Percentiles rank a stretch among this genome's conserved stretches.
These are phyloP conservation scores for Angomonas desouzai DNA, from an alignment of 208 protist genomes.

Conservation along the genomic window DNA sequence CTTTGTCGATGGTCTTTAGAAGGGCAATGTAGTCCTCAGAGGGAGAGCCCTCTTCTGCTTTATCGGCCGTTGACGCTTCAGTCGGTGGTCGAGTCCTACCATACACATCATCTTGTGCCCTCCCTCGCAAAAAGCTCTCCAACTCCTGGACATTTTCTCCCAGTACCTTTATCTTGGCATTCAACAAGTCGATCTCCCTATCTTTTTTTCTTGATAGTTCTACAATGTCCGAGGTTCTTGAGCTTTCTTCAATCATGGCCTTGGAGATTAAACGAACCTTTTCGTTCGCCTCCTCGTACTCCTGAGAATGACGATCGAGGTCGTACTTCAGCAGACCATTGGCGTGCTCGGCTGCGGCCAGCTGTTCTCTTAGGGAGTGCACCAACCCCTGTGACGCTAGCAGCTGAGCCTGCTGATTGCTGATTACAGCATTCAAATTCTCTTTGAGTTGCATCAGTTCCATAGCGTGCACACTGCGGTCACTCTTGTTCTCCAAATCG, in stretches of 20 bases:
- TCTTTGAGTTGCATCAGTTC: constrained; percentile 77
- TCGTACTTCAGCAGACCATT: constrained; percentile 45
- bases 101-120: constrained; percentile 23
- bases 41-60: not conserved
- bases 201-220: constrained; percentile 35
- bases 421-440: constrained; percentile 71
- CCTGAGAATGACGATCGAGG: constrained; percentile 43
- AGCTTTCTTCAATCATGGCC: constrained; percentile 71
- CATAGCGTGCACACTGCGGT: constrained; percentile 68
- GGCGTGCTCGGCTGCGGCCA: constrained; percentile 63
- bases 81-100: not conserved
- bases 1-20: not conserved
- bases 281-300: constrained; percentile 53
- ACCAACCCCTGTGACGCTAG: constrained; percentile 60
- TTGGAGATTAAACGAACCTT: constrained; percentile 62
- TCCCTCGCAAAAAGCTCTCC: constrained; percentile 41
- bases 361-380: constrained; percentile 70
- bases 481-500: constrained; percentile 69
- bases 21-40: not conserved
- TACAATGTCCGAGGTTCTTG: constrained; percentile 45
- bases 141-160: constrained; percentile 59
- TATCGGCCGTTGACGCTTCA: not conserved
- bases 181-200: constrained; percentile 57
- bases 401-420: constrained; percentile 81
- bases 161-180: constrained; percentile 56